Conservation (phyloP, 73 alveolate genomes). For the Paramecium sexaurelia region DNA sequence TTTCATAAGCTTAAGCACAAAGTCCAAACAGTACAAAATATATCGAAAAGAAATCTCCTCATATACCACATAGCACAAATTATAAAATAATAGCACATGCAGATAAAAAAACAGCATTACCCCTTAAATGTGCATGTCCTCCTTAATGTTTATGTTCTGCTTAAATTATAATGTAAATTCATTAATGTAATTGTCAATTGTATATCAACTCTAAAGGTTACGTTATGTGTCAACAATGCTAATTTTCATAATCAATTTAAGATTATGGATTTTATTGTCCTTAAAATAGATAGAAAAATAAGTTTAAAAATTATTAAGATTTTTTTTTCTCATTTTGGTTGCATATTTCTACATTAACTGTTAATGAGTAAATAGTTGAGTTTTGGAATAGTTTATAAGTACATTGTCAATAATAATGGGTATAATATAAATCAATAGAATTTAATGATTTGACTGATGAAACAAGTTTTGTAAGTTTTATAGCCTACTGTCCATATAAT, state of each 20-base stretch:
- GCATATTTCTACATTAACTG: background rate
- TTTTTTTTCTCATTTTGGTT: background rate
- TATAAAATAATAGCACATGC: background rate
- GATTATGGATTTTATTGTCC: background rate
- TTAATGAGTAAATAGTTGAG: background rate
- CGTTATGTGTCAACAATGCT: background rate
- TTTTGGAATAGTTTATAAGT: background rate
- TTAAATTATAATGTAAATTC: background rate
- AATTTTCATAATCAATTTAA: background rate
- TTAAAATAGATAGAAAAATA: background rate
- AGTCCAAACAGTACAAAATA: background rate
- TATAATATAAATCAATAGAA: background rate
- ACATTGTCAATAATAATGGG: background rate
- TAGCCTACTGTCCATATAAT: background rate
- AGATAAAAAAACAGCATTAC: background rate
- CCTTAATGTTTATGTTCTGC: slow-evolving; percentile 24
- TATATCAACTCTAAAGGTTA: background rate
- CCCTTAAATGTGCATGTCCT: background rate
- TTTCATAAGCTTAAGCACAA: background rate
- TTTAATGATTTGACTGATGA: background rate
- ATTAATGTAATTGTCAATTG: background rate
- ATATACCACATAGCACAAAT: background rate
- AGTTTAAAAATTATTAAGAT: background rate
- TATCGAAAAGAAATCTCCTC: background rate
- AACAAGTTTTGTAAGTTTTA: background rate